Evolutionary conservation across 352 stramenopile species (phyloP).

Genomic region (Thalassiosira sp.): DNA sequence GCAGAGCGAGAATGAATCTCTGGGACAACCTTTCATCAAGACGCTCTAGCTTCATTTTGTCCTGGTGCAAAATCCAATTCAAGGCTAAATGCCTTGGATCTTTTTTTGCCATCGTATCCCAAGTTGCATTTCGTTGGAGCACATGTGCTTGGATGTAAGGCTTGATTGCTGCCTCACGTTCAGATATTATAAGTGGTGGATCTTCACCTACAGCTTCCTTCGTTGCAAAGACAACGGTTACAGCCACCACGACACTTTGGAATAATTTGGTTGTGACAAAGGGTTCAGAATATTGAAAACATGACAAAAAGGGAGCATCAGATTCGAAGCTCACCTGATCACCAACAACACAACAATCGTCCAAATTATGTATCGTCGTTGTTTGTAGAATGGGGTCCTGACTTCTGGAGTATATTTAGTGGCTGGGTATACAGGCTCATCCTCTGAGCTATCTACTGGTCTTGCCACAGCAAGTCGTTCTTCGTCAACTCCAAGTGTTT

Average conservation of each 20-base stretch:
- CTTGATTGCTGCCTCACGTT: neutral
- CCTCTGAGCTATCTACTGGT: neutral
- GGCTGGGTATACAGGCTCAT: neutral
- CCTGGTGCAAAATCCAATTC: constrained; percentile 46
- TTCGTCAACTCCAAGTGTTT: neutral
- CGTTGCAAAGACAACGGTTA: neutral
- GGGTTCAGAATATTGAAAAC: too few species aligned
- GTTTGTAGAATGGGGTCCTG: neutral
- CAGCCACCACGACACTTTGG: neutral
- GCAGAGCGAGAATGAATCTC: constrained; percentile 28
- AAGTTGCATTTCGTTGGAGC: constrained; percentile 23
- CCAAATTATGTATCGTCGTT: neutral
- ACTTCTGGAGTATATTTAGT: neutral
- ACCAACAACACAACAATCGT: neutral
- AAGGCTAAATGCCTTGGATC: constrained; percentile 33
- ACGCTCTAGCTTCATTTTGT: constrained; percentile 29
- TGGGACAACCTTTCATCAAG: constrained; percentile 27
- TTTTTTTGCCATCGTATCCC: constrained; percentile 8
- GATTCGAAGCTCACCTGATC: neutral
- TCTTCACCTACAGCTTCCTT: neutral
- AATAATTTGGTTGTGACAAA: neutral
- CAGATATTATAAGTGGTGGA: neutral
- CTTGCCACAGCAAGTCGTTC: neutral
- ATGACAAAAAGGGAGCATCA: too few species aligned
- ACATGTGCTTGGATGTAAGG: neutral